Evolutionary conservation across 1,139 yeast genomes (phyloP), one percentile per base, ranked within the genome.

Genomic region (Blastobotrys capitulatus): DNA sequence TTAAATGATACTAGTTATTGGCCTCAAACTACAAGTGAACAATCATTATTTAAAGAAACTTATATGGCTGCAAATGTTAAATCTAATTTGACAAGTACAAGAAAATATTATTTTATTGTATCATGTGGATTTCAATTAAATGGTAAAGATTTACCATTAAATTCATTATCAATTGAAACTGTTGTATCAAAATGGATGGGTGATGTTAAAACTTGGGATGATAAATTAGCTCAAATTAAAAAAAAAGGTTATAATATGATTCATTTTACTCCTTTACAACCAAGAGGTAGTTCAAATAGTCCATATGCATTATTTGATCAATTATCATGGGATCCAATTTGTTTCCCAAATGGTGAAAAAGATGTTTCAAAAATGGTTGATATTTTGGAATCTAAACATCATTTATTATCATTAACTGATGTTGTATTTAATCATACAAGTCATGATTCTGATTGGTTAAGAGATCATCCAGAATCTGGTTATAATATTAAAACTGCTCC

Each of bases 341-440:
- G 82, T 35, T 92, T 92, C 63, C 69, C 75, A 29, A 61, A 68
- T 49, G 72, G 75, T 1, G 71, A 66, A 36, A 55, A 60, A 0
- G 83, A 82, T 48, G 77, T 83, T 15, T 56, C 61, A n/a, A 49
- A 58, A 2, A 66, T 83, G 62, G 76, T 79, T 6, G 54, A 69
- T 19, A 70, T 70, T 44, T 69, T 85, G 61, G 80, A 82, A 59
- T 60, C 70, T 25, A 72, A 83, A 31, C 74, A 84, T 58, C 77
- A 78, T 3, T 74, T 90, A 54, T 72, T 92, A 47, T 77, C 96
- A 0, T 72, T 92, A 68, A 88, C 96, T 1, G 98, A 92, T 68
- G 84, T 92, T 42, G 97, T 92, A 1, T 82, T 89, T 75, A 92
- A 92, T 65, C 98, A 92, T 64, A 92, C 97, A 0, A 96, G 97